Conservation (phyloP, 2,329 filamentous ascomycete genomes). For the Sporothrix dimorphospora region DNA sequence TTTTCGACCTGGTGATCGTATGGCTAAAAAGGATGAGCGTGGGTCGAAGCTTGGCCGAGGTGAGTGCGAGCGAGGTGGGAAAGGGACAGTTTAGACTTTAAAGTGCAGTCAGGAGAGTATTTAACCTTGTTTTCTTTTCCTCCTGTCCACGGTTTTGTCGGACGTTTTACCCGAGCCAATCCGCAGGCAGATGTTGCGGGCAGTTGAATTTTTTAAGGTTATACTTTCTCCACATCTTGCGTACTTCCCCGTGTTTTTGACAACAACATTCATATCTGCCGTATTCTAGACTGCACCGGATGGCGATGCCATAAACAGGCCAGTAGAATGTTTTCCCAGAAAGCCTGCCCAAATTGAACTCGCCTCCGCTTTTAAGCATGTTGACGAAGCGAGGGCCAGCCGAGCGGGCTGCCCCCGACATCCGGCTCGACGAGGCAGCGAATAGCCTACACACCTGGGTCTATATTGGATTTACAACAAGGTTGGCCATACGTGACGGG, state of each 20-base stretch:
- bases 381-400: neutral
- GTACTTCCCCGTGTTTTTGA: conserved; percentile 13
- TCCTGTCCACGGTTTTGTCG: neutral
- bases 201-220: neutral
- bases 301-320: too few species aligned
- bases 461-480: neutral
- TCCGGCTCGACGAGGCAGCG: neutral
- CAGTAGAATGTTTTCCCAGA: too few species aligned
- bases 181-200: neutral
- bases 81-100: neutral
- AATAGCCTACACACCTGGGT: neutral
- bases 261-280: neutral
- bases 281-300: neutral
- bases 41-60: neutral
- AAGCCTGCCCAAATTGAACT: neutral
- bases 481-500: neutral
- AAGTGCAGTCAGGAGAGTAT: neutral
- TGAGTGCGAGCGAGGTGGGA: neutral
- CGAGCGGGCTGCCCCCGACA: neutral
- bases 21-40: neutral
- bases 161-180: conserved; percentile 9
- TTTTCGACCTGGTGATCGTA: neutral
- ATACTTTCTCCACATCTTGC: neutral
- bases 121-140: neutral
- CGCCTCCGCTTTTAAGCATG: conserved; percentile 1